A percentile compares a stretch with the other conserved stretches of the same genome.
Evolutionary conservation across 108 stramenopile species (phyloP).

Genomic region (Skeletonema menzelii): DNA sequence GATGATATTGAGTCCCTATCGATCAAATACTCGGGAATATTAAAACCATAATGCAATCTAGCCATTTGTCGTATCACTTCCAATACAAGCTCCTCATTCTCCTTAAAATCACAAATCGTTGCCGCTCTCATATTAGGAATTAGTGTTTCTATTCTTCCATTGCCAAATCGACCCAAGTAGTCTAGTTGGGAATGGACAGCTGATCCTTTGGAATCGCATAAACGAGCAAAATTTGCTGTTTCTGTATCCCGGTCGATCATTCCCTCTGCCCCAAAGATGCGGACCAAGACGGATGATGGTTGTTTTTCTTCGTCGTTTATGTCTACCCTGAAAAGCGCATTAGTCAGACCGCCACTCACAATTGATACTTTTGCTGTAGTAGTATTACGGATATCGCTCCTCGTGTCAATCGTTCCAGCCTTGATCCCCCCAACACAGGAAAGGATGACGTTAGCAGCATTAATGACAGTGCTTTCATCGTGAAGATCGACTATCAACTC

Average conservation of each 20-base stretch:
- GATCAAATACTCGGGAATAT: slow-evolving; percentile 9
- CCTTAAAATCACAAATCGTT: slow-evolving; percentile 1
- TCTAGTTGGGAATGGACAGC: slow-evolving; percentile 24
- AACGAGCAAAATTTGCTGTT: slow-evolving; percentile 63
- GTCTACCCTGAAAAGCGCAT: slow-evolving; percentile 65
- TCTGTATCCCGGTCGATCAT: slow-evolving; percentile 89
- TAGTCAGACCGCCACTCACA: slow-evolving; percentile 81
- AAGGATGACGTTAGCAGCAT: slow-evolving; percentile 3
- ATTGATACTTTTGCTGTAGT: slow-evolving; percentile 25
- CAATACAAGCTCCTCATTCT: slow-evolving; percentile 14
- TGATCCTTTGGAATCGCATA: slow-evolving; percentile 49
- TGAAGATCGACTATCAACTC: slow-evolving; percentile 40
- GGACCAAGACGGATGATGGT: slow-evolving; percentile 48
- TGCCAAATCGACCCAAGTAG: slow-evolving; percentile 73
- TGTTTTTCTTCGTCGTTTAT: background rate
- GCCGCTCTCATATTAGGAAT: slow-evolving; percentile 39
- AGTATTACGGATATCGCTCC: background rate
- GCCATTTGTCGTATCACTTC: slow-evolving; percentile 66
- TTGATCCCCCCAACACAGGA: background rate
- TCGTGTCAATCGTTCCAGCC: slow-evolving; percentile 2
- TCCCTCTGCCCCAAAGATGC: slow-evolving; percentile 87
- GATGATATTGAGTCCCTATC: background rate
- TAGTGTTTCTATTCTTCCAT: slow-evolving; percentile 82
- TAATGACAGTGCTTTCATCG: slow-evolving; percentile 18
- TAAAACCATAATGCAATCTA: slow-evolving; percentile 64